Conservation (phyloP, 2,329 filamentous ascomycete genomes). For the Colletotrichum lentis region DNA sequence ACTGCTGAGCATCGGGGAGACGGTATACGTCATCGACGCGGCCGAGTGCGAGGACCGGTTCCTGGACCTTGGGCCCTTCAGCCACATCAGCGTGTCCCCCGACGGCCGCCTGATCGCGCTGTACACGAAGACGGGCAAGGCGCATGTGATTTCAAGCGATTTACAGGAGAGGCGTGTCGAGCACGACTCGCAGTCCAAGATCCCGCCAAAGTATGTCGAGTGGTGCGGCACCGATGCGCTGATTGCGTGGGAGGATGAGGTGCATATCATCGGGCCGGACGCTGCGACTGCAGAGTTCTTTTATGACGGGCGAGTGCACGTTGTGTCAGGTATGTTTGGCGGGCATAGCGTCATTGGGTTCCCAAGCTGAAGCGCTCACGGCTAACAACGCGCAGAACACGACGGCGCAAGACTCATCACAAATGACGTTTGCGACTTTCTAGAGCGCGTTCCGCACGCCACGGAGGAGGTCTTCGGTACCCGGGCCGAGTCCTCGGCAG, state of each 20-base stretch:
- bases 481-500: conserved; percentile 86
- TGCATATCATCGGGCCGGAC: conserved; percentile 89
- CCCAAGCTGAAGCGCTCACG: neutral
- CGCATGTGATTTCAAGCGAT: conserved; percentile 94
- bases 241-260: conserved; percentile 96
- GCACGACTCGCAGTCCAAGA: conserved; percentile 87
- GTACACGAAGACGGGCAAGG: conserved; percentile 83
- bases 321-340: conserved; percentile 74
- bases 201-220: conserved; percentile 84
- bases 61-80: conserved; percentile 90
- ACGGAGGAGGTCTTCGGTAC: conserved; percentile 90
- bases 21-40: conserved; percentile 86
- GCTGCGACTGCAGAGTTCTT: conserved; percentile 80
- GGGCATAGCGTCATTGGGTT: neutral
- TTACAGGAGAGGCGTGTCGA: conserved; percentile 93
- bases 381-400: conserved; percentile 56
- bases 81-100: conserved; percentile 88
- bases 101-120: conserved; percentile 89
- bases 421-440: conserved; percentile 93
- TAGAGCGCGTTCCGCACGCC: conserved; percentile 90
- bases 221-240: conserved; percentile 98
- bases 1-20: conserved; percentile 82
- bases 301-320: conserved; percentile 90
- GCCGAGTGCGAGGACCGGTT: conserved; percentile 90
- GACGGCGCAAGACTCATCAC: conserved; percentile 92